Evolutionary conservation across 805 yeast species (phyloP), one percentile per base, ranked within the genome.

Genomic region (Kregervanrija pseudodelftensis): DNA sequence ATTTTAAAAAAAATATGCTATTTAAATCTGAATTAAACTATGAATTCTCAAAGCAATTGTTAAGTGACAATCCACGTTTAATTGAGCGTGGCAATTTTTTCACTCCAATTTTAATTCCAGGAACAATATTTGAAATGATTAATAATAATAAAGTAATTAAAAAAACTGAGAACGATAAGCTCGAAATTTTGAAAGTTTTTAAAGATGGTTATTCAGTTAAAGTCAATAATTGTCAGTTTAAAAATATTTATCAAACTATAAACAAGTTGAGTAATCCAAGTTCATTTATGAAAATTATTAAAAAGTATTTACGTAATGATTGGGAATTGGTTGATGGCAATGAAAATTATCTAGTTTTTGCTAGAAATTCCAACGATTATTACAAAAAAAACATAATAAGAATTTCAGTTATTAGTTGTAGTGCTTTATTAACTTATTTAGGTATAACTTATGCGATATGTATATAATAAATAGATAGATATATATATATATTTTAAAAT

Each of bases 321-420:
- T 82, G 83, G 84, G 67, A 61, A 44, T 65, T 80, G n/a, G 63
- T 78, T 32, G 85, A 80, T 4, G 71, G 77, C 28, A 74, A 76
- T 31, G 62, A 61, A 4, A 59, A 60, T 3, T 59, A 63, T 37
- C 52, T 76, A 17, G 65, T 75, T 11, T 72, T 75, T 49, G 68
- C 66, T 38, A 63, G 76, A 37, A 47, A 45, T 36, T 22, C 28
- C 7, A 22, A 5, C 8, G 28, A 22, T 5, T 22, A 22, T 22
- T 22, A 22, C 28, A 22, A 22, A 22, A 22, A 22, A 22, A 22
- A 22, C 8, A 7, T 22, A 7, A 7, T 22, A 7, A 22, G 28
- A 22, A 22, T 22, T 22, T 22, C 7, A 22, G 28, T 22, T 22
- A 22, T 22, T 22, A 22, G 28, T 22, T 22, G 28, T 22, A 22